phyloP scores from a whole-genome alignment of 768 basidiomycete species.

The Mycena crocata region DNA sequence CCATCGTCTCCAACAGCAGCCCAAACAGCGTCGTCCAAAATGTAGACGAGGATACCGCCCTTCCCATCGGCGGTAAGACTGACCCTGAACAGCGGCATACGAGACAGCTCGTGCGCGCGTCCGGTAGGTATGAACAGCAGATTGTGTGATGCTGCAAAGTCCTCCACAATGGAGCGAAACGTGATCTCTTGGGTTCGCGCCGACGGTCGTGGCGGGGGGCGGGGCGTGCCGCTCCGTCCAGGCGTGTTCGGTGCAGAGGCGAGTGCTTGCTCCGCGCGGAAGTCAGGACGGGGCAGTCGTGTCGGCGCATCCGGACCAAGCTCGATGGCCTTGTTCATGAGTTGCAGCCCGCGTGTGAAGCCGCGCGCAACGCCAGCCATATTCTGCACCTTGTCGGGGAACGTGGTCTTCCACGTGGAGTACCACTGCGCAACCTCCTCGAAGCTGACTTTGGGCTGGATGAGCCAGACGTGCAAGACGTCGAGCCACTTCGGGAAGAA shows the following conservation, averaged over 20 bases:
- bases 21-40: slow-evolving; percentile 96
- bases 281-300: slow-evolving; percentile 75
- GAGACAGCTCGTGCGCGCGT: slow-evolving; percentile 82
- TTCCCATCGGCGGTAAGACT: slow-evolving; percentile 83
- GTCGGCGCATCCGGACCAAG: slow-evolving; percentile 82
- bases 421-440: slow-evolving; percentile 97
- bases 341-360: slow-evolving; percentile 87
- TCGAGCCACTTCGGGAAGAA: slow-evolving; percentile 99
- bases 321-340: slow-evolving; percentile 95
- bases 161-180: slow-evolving; percentile 94
- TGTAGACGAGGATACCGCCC: slow-evolving; percentile 89
- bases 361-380: slow-evolving; percentile 78
- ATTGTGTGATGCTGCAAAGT: slow-evolving; percentile 86
- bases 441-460: slow-evolving; percentile 88
- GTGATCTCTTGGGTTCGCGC: slow-evolving; percentile 84
- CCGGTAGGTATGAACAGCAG: slow-evolving; percentile 92
- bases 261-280: slow-evolving; percentile 57
- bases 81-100: slow-evolving; percentile 91
- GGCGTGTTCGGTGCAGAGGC: slow-evolving; percentile 26
- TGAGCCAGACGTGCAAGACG: slow-evolving; percentile 90
- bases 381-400: slow-evolving; percentile 77
- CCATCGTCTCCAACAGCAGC: slow-evolving; percentile 68
- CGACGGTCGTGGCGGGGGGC: slow-evolving; percentile 52
- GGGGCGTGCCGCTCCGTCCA: slow-evolving; percentile 45
- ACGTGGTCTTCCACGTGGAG: slow-evolving; percentile 85